These are phyloP conservation scores for Chytriomyces hyalinus DNA, from an alignment of 192 early-diverging fungal genomes.

Conservation along the genomic window DNA sequence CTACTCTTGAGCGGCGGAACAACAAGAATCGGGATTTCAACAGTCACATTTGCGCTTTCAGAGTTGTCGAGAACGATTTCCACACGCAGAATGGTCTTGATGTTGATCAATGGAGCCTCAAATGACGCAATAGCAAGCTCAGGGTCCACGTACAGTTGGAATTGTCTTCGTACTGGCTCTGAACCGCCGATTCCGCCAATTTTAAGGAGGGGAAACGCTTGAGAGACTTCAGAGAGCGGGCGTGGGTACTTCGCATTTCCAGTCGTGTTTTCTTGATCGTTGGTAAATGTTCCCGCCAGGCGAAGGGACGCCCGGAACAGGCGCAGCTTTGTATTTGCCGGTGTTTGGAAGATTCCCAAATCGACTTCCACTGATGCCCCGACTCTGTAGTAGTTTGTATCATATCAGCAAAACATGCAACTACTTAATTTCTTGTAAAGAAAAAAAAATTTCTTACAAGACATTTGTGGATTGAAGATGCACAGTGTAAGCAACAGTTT, in stretches of 20 bases:
- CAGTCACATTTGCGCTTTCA: neutral
- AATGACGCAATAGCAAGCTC: slow-evolving; percentile 18
- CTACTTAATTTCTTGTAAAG: no score
- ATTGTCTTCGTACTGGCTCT: neutral
- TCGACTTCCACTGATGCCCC: slow-evolving; percentile 22
- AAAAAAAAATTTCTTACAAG: no score
- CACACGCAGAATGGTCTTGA: slow-evolving; percentile 13
- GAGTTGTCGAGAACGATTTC: slow-evolving; percentile 2
- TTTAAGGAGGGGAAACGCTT: slow-evolving; percentile 11
- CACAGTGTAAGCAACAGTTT: neutral
- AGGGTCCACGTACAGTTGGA: slow-evolving; percentile 22
- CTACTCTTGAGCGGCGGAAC: neutral
- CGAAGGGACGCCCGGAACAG: slow-evolving; percentile 19
- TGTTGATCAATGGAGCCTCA: neutral
- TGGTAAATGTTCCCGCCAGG: neutral
- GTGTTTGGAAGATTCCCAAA: slow-evolving; percentile 2
- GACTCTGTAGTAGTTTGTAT: neutral
- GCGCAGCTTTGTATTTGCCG: slow-evolving; percentile 19
- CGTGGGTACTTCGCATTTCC: slow-evolving; percentile 15
- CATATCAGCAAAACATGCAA: neutral
- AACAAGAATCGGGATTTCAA: slow-evolving; percentile 6
- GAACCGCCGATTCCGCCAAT: slow-evolving; percentile 15
- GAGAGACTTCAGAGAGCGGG: slow-evolving; percentile 13
- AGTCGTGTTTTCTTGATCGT: slow-evolving; percentile 11
- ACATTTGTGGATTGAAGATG: neutral